Conservation (phyloP, 257 asterid genomes). For the Solanum etuberosum region DNA sequence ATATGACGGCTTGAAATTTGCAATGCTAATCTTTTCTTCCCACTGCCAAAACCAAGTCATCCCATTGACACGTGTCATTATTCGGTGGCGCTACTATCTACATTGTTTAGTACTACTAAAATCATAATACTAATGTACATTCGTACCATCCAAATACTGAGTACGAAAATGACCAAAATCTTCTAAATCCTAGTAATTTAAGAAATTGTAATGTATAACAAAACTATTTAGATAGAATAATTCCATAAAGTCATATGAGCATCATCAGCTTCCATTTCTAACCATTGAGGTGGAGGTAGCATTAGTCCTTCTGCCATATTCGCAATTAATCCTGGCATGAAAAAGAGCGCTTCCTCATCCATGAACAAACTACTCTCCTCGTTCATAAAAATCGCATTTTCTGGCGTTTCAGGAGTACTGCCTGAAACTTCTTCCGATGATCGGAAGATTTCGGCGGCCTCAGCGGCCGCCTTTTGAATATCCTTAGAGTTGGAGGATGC, state of each 20-base stretch:
- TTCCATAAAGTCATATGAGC: constrained; percentile 44
- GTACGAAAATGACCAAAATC: not conserved
- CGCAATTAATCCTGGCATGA: constrained; percentile 26
- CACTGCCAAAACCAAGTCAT: not conserved
- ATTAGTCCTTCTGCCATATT: constrained; percentile 48
- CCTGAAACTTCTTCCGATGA: not conserved
- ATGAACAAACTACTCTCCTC: not conserved
- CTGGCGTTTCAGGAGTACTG: not conserved
- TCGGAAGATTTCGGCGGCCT: constrained; percentile 45
- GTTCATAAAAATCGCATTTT: not conserved
- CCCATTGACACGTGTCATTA: not conserved
- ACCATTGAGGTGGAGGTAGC: constrained; percentile 38
- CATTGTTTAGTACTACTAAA: not conserved
- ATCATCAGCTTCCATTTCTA: not conserved
- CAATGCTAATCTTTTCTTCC: not conserved
- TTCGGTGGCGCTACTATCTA: not conserved
- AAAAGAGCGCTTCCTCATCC: not conserved
- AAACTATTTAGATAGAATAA: constrained; percentile 13
- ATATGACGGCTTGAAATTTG: not conserved
- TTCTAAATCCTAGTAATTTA: not conserved
- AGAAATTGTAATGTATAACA: not conserved
- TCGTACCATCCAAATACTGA: not conserved
- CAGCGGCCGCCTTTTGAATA: constrained; percentile 47
- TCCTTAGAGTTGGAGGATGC: constrained; percentile 35
- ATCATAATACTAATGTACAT: not conserved